Evolutionary conservation across 2,329 filamentous ascomycete species (phyloP), one percentile per base, ranked within the genome.

Genomic region (Plenodomus tracheiphilus): DNA sequence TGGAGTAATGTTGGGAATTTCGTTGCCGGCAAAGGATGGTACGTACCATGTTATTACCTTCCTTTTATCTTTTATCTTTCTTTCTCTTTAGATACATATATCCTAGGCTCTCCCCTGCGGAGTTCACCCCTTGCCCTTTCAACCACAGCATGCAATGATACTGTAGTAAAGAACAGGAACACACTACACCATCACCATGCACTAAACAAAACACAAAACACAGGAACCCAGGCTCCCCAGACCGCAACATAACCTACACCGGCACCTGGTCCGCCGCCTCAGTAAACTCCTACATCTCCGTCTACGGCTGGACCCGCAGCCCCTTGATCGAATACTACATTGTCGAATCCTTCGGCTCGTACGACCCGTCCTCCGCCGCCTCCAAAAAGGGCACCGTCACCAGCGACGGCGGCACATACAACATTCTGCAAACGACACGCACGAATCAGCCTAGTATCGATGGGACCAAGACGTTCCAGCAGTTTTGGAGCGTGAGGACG

Each of bases 311-410:
- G 80, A 81, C 78, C 1, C 71, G 64, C 16, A 76, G 74, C 62
- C 79, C 79, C 0, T 68, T 82, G n/a, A 73, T 83, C 61, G 81
- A 84, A 57, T 83, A 83, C 71, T 84, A 84, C 70, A 78, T 84
- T 49, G 74, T 83, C 55, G 81, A 84, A 51, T 67, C 74, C 11
- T 79, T 77, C 62, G 79, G 77, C 51, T 75, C 74, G 36, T 77
- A 81, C 61, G 74, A 79, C 38, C 78, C 79, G 1, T 73, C 73
- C 47, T 74, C 76, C 57, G 79, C 73, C 16, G 75, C 74, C 54
- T 75, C 72, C 1, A 70, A 72, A 51, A 79, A 79, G 62, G 81
- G 81, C 20, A 76, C 75, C 47, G 75, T 84, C 53, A 76, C 72
- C 16, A 70, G 68, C 17, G 81, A 82, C 34, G 81, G 81, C 36